Evolutionary conservation across 2,329 filamentous ascomycete species (phyloP), one percentile per base, ranked within the genome.

Genomic region (Parastagonospora nodorum): DNA sequence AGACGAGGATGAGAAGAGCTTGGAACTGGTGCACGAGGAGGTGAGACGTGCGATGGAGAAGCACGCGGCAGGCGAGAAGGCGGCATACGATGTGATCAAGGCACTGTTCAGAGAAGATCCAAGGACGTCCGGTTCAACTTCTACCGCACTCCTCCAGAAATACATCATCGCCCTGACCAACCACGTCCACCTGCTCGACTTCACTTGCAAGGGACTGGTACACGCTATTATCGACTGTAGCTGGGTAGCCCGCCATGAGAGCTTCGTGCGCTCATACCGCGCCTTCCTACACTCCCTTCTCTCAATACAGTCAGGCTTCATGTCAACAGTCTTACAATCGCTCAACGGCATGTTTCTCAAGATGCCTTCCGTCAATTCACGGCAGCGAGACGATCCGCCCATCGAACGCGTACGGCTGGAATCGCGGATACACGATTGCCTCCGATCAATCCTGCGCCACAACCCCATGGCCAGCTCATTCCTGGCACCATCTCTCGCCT

Each of bases 241-340:
- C 61, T 88, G 85, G 85, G 74, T 86, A 32, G 83, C 82, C 38
- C 78, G 84, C 50, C 83, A 86, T 54, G 82, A 85, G 51, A 73
- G 75, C 14, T 87, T 86, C 63, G 78, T 84, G 41, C 78, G 77
- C 51, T 70, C 82, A 6, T 87, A 82, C 69, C 77, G 80, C 47
- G 74, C 80, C 35, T 82, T 87, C 51, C 64, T 87, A 42, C 80
- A 80, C 24, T 82, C 81, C 43, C 77, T 99, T 39, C 85, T 92
- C 45, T 95, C 90, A 53, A 88, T 92, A 0, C 90, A 97, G 66
- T 88, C 89, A 38, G 86, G 84, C 11, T 95, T 90, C 73, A 83
- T 95, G 30, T 82, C 81, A 16, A 80, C 84, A 15, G 86, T 96
- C 33, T 81, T 97, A 50, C 82, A 85, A 50, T 93, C 91, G 84